Evolutionary conservation across 225 moss, liverwort and hornwort genomes (phyloP), one percentile per base, ranked within the genome.

Genomic region (Neckera pumila): DNA sequence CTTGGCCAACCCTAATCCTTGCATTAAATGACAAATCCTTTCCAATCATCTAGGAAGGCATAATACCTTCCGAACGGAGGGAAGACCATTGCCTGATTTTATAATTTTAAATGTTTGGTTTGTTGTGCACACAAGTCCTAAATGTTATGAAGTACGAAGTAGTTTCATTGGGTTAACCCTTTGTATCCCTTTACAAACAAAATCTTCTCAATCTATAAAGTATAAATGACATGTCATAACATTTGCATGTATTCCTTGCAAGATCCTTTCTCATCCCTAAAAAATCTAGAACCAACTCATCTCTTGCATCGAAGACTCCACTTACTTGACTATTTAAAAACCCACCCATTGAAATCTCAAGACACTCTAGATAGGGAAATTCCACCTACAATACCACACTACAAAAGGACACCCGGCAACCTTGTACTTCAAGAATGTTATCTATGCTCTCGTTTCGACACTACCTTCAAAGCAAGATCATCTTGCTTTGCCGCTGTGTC

Each of bases 101-200:
- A 72, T 17, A 73, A 28, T 73, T 43, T 43, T 72, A 28, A 27
- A 43, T 45, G 5, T 45, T 72, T 77, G 4, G 9, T 23, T 78
- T 15, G 23, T 56, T n/a, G 6, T n/a, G 0, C 2, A 15, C 10
- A 25, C 0, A 1, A 0, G 8, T 53, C 53, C 14, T 23, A 14
- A 36, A 54, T 56, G 10, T 56, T 25, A 77, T 26, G 6, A n/a
- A 16, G 4, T 49, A 49, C 49, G 49, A 12, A 49, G 49, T n/a
- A 56, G 17, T 10, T n/a, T 56, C 26, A 16, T 11, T 56, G 0
- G 16, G 10, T 18, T n/a, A 16, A 2, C 3, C 16, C 10, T 25
- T 10, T 26, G 6, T 25, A 6, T 78, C 25, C 15, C 6, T 78
- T 56, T 1, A n/a, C 14, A n/a, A 36, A 56, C 36, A 25, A 54